Base-by-base conservation (phyloP, 257 asterid species). In the Penstemon newberryi region DNA sequence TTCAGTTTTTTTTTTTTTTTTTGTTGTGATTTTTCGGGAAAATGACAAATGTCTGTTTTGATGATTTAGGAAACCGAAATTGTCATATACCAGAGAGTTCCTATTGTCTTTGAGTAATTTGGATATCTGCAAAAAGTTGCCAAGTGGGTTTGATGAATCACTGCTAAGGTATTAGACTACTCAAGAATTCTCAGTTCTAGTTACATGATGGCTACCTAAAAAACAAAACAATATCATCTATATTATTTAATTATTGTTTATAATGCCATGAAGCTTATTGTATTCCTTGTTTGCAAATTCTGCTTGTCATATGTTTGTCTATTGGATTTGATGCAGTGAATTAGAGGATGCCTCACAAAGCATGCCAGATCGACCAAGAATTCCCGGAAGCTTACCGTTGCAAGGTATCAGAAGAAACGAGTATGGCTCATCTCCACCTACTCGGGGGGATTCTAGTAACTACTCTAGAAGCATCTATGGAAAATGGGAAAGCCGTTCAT, bases 61-160 rank as follows among this genome's bases (percentile, higher is more conserved):
- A 67, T 78, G 78, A 70, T 69, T 44, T 80, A 92, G 98, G 96
- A 82, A 80, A 65, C 80, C 82, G 46, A 86, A 61, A 63, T 37
- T 86, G 68, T 76, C 80, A 3, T 87, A 89, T 66, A 66, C 92
- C 39, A 80, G 96, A 71, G 86, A 92, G 76, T 84, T 83, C 71
- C 85, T 92, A 46, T 65, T 92, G 79, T 87, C 96, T 66, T 66
- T 87, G 50, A 70, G 87, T 53, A 73, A 79, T 69, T 75, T 82
- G 88, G 95, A 89, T 76, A 66, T 73, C 73, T 89, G 96, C 84
- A 82, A 82, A 87, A 89, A 82, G 83, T 78, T 89, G 66, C 96
- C 98, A 11, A 76, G 79, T 72, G 89, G 83, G 39, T 81, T 87
- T 65, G 85, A 79, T 55, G 79, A 75, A 70, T 83, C 90, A 19